Conservation (phyloP, 495 filamentous ascomycete genomes). For the Pyronema omphalodes region DNA sequence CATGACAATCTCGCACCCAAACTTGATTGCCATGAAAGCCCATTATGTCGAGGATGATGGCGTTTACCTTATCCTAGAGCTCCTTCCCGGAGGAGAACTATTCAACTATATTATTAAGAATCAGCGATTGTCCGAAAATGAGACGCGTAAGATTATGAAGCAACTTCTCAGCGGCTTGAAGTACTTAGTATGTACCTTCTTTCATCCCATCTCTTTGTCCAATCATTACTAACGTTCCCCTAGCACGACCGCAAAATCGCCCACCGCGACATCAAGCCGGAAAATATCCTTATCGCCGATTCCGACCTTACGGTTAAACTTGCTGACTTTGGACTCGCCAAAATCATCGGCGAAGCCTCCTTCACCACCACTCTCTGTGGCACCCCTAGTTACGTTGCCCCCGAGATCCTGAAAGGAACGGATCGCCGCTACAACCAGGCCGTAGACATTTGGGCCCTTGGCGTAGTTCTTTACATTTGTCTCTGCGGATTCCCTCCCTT, state of each 20-base stretch:
- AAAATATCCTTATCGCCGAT: constrained; percentile 85
- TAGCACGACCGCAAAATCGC: constrained; percentile 96
- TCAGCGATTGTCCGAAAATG: constrained; percentile 64
- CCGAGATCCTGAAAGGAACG: constrained; percentile 73
- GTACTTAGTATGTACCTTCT: constrained; percentile 56
- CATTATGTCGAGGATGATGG: constrained; percentile 83
- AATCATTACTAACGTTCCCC: constrained; percentile 25
- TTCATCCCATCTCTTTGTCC: background rate
- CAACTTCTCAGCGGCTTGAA: constrained; percentile 90
- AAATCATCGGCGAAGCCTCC: constrained; percentile 96
- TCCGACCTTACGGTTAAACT: constrained; percentile 74
- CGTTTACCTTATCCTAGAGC: constrained; percentile 81
- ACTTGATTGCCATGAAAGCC: constrained; percentile 82
- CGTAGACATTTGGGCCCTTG: constrained; percentile 92
- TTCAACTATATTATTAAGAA: constrained; percentile 89
- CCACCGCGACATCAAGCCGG: constrained; percentile 96
- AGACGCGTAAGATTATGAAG: constrained; percentile 69
- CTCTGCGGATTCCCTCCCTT: constrained; percentile 97
- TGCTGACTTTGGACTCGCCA: constrained; percentile 92
- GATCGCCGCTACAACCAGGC: constrained; percentile 82
- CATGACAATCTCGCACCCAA: constrained; percentile 92
- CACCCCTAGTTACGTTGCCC: constrained; percentile 90
- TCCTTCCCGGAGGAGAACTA: constrained; percentile 80
- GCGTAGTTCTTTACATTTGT: constrained; percentile 97
- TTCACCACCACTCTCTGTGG: constrained; percentile 96